Conservation (phyloP, 2,329 filamentous ascomycete species). For the Alternaria triticina region DNA sequence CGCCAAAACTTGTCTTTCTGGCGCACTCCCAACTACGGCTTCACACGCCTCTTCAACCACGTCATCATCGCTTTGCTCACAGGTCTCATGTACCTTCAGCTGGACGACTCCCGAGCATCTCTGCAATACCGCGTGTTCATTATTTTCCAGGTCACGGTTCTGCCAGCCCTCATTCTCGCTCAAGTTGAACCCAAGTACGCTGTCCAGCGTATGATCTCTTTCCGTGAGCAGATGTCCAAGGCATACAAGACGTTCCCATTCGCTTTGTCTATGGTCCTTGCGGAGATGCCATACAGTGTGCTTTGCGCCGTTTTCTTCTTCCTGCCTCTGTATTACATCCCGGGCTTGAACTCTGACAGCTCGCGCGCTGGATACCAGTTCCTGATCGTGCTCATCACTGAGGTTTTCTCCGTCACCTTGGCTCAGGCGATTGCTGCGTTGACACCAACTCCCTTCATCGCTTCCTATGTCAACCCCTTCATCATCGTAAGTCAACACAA, state of each 20-base stretch:
- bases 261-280: conserved; percentile 76
- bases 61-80: conserved; percentile 78
- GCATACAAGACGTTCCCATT: conserved; percentile 86
- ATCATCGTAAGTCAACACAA: conserved; percentile 17
- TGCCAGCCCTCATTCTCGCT: conserved; percentile 81
- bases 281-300: conserved; percentile 83
- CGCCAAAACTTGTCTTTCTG: conserved; percentile 82
- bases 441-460: conserved; percentile 79
- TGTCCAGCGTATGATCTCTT: conserved; percentile 79
- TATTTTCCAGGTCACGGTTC: conserved; percentile 86
- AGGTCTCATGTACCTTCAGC: conserved; percentile 78
- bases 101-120: conserved; percentile 76
- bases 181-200: conserved; percentile 88
- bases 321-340: conserved; percentile 83
- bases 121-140: conserved; percentile 88
- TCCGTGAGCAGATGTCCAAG: conserved; percentile 84
- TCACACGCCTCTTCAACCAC: conserved; percentile 86
- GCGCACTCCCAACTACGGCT: conserved; percentile 87
- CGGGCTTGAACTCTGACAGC: conserved; percentile 69
- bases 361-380: conserved; percentile 84
- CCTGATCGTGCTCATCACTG: conserved; percentile 81
- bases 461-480: conserved; percentile 75
- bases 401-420: conserved; percentile 82
- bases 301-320: conserved; percentile 83
- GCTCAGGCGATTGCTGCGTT: conserved; percentile 75